phyloP scores from a whole-genome alignment of 768 basidiomycete genomes.

The Asterophora parasitica region DNA sequence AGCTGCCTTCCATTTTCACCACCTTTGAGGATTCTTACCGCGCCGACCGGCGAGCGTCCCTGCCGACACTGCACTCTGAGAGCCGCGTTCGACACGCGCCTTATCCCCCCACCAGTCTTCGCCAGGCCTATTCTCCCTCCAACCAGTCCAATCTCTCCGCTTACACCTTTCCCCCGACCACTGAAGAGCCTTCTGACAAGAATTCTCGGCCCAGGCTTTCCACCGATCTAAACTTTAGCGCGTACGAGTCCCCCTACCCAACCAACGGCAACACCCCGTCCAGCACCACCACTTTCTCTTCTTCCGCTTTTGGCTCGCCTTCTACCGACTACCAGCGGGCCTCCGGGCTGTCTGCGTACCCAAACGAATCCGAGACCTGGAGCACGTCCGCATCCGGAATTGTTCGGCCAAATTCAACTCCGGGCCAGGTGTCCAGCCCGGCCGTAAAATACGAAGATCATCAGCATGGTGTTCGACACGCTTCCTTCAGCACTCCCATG shows the following conservation, averaged over 20 bases:
- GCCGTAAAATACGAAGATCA: constrained; percentile 65
- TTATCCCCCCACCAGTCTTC: constrained; percentile 45
- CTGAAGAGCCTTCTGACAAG: constrained; percentile 34
- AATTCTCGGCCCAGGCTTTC: constrained; percentile 43
- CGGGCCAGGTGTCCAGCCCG: constrained; percentile 50
- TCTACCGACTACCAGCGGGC: constrained; percentile 42
- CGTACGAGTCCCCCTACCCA: constrained; percentile 46
- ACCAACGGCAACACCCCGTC: constrained; percentile 50
- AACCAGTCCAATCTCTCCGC: constrained; percentile 39
- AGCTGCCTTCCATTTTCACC: constrained; percentile 71
- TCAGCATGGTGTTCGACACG: constrained; percentile 52
- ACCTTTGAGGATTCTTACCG: constrained; percentile 60
- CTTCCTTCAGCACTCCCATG: constrained; percentile 58
- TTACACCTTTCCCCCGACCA: constrained; percentile 56
- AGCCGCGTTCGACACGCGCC: constrained; percentile 51
- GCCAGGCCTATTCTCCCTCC: constrained; percentile 43
- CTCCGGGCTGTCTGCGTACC: constrained; percentile 38
- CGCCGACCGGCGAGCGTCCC: constrained; percentile 55
- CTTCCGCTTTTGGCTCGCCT: constrained; percentile 41
- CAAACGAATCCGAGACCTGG: constrained; percentile 53
- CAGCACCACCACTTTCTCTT: constrained; percentile 44
- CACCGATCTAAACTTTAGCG: constrained; percentile 41
- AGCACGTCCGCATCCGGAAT: constrained; percentile 50
- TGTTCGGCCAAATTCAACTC: constrained; percentile 64
- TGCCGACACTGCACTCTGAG: constrained; percentile 57